A percentile compares a stretch with the other conserved stretches of the same genome.
Conservation (phyloP, 768 basidiomycete species). For the Naganishia onofrii region DNA sequence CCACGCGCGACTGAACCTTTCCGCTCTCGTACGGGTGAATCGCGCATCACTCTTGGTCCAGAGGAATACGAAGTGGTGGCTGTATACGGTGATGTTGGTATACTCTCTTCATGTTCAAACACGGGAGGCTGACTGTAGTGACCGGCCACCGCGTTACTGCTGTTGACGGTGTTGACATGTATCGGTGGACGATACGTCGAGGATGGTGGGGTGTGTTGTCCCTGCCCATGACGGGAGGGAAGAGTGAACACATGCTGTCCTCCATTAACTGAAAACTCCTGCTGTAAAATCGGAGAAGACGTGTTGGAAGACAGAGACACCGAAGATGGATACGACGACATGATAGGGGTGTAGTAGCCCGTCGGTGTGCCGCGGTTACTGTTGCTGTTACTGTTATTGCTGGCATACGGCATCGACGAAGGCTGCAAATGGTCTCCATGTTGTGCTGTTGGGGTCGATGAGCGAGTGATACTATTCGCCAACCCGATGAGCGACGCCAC, state of each 20-base stretch:
- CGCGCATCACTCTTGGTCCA: slow-evolving; percentile 2
- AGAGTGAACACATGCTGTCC: not conserved
- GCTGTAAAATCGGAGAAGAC: slow-evolving; percentile 1
- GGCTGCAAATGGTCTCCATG: slow-evolving; percentile 12
- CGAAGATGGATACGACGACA: slow-evolving; percentile 15
- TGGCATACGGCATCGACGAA: slow-evolving; percentile 4
- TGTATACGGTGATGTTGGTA: slow-evolving; percentile 13
- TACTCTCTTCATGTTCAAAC: slow-evolving; percentile 6
- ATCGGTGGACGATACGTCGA: slow-evolving; percentile 8
- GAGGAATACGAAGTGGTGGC: slow-evolving; percentile 21
- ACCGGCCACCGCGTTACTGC: not conserved
- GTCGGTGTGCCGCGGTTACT: slow-evolving; percentile 4
- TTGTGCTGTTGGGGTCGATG: slow-evolving; percentile 15
- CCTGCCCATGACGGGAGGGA: slow-evolving; percentile 2
- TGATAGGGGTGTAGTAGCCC: slow-evolving; percentile 10
- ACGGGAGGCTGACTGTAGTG: not conserved
- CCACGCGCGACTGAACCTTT: slow-evolving; percentile 13
- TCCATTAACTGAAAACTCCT: not conserved
- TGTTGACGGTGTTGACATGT: not conserved
- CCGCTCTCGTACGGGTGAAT: slow-evolving; percentile 18
- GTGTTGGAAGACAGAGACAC: not conserved
- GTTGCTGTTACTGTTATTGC: not conserved
- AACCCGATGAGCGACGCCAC: slow-evolving; percentile 47
- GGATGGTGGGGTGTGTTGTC: not conserved
- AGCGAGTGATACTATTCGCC: slow-evolving; percentile 25